These are phyloP conservation scores for Pyricularia pennisetigena DNA, from an alignment of 2,329 filamentous ascomycete genomes.

Conservation along the genomic window DNA sequence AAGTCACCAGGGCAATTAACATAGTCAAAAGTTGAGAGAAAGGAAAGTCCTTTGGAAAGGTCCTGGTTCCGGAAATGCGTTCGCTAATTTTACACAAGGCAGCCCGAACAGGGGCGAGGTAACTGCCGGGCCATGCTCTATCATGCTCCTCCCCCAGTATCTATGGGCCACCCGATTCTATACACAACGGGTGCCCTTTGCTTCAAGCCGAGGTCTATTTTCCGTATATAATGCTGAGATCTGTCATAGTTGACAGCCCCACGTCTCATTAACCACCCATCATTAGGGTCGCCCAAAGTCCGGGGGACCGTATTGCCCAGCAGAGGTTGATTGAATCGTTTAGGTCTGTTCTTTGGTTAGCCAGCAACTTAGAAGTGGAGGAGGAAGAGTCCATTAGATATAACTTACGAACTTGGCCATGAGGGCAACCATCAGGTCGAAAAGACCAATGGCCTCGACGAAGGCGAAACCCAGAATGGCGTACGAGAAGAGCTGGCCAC, in stretches of 20 bases:
- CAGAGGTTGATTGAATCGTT: slow-evolving; percentile 10
- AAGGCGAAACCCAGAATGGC: slow-evolving; percentile 56
- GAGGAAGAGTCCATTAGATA: slow-evolving; percentile 63
- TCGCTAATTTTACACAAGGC: slow-evolving; percentile 5
- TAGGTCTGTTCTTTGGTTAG: slow-evolving; percentile 14
- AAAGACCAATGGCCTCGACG: slow-evolving; percentile 51
- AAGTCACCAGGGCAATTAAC: background rate
- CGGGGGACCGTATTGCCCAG: slow-evolving; percentile 2
- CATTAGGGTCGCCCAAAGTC: slow-evolving; percentile 4
- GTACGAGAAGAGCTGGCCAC: slow-evolving; percentile 77
- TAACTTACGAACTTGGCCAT: slow-evolving; percentile 78
- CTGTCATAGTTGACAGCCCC: slow-evolving; percentile 5
- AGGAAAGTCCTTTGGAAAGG: slow-evolving; percentile 1
- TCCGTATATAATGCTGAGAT: slow-evolving; percentile 3
- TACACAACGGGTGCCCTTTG: slow-evolving; percentile 2
- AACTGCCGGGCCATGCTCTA: slow-evolving; percentile 4
- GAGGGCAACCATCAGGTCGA: slow-evolving; percentile 72
- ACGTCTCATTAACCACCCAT: slow-evolving; percentile 7
- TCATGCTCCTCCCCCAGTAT: slow-evolving; percentile 3
- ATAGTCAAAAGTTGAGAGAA: background rate
- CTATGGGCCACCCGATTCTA: slow-evolving; percentile 4
- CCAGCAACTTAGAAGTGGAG: slow-evolving; percentile 58
- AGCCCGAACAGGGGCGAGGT: slow-evolving; percentile 3
- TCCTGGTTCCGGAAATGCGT: slow-evolving; percentile 5
- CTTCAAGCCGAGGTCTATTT: slow-evolving; percentile 4